These are phyloP conservation scores for Cladosporium sp. DNA, from an alignment of 2,329 filamentous ascomycete genomes.

Conservation along the genomic window DNA sequence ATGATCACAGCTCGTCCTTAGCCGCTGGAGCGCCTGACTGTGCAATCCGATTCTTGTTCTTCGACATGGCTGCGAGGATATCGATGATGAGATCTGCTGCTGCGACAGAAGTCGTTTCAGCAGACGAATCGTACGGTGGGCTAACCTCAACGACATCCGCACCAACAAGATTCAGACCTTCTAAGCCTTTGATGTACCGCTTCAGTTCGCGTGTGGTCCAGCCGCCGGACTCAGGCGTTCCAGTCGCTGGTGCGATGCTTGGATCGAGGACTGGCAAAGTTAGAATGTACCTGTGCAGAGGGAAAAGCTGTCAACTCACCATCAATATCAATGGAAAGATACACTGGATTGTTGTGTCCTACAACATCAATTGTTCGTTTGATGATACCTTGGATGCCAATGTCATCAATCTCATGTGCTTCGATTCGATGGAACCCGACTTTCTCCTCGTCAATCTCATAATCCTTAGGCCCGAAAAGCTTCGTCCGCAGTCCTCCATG, in stretches of 20 bases:
- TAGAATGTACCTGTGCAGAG: slow-evolving; percentile 27
- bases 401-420: slow-evolving; percentile 51
- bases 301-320: slow-evolving; percentile 26
- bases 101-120: slow-evolving; percentile 54
- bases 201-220: slow-evolving; percentile 59
- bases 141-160: slow-evolving; percentile 59
- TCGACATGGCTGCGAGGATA: slow-evolving; percentile 42
- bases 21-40: too few relatives aligned
- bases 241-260: slow-evolving; percentile 51
- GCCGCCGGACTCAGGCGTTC: slow-evolving; percentile 58
- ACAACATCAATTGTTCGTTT: slow-evolving; percentile 47
- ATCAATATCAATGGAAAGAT: slow-evolving; percentile 55
- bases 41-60: too few relatives aligned
- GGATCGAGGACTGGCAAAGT: slow-evolving; percentile 43
- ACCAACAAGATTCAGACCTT: slow-evolving; percentile 55
- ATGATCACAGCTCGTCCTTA: too few relatives aligned
- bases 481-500: slow-evolving; percentile 47
- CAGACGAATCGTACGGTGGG: slow-evolving; percentile 58
- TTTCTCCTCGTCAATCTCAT: slow-evolving; percentile 54
- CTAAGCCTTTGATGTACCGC: slow-evolving; percentile 55
- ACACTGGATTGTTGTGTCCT: slow-evolving; percentile 59
- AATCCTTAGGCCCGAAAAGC: slow-evolving; percentile 31
- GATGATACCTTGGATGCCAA: slow-evolving; percentile 47
- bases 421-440: slow-evolving; percentile 58
- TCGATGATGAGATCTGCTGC: slow-evolving; percentile 52